These are phyloP conservation scores for Apiotrichum porosum DNA, from an alignment of 1,284 basidiomycete genomes.

Conservation along the genomic window DNA sequence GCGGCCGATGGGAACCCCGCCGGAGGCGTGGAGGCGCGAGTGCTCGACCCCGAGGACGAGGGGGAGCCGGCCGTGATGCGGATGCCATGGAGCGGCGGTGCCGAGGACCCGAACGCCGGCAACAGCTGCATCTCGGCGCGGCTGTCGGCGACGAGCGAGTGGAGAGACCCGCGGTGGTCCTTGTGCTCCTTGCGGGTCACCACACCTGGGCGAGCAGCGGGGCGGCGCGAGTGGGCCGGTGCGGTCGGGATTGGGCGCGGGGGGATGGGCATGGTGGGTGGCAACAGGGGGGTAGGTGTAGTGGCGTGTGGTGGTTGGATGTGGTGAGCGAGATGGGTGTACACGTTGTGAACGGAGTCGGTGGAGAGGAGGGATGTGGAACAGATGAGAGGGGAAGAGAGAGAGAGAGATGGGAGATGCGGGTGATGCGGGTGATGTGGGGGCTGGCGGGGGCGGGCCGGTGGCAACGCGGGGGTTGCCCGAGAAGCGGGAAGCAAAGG, in stretches of 20 bases:
- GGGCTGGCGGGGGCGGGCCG: background rate
- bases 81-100: conserved; percentile 10
- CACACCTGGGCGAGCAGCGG: conserved; percentile 6
- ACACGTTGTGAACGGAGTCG: no score
- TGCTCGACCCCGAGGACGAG: background rate
- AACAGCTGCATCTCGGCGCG: conserved; percentile 35
- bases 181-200: no score
- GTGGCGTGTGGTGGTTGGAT: background rate
- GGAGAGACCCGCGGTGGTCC: conserved; percentile 20
- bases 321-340: background rate
- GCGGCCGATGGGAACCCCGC: background rate
- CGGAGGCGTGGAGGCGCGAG: background rate
- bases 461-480: background rate
- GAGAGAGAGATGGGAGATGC: no score
- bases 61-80: background rate
- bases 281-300: background rate
- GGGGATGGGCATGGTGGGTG: conserved; percentile 33
- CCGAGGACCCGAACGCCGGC: conserved; percentile 4
- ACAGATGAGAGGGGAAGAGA: no score
- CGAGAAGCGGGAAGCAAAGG: background rate
- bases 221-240: conserved; percentile 8
- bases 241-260: conserved; percentile 31
- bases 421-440: no score
- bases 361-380: no score
- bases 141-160: conserved; percentile 25